Evolutionary conservation across 768 basidiomycete species (phyloP), one percentile per base, ranked within the genome.

Genomic region (Termitomyces sp.): DNA sequence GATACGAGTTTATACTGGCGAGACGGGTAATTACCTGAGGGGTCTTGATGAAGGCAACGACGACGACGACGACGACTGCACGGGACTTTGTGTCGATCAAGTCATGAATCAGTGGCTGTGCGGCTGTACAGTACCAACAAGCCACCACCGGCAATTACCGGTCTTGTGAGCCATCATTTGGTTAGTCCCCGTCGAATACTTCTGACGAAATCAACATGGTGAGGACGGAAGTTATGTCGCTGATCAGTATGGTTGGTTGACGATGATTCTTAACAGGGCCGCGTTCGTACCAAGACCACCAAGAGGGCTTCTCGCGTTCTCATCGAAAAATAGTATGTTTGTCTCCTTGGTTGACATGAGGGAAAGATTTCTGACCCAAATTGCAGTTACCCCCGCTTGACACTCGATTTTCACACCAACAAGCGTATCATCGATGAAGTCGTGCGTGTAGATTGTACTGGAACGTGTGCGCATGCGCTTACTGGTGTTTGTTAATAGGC

Each of bases 361-460:
- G 48, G 9, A 1, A 19, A 21, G 6, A 50, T 49, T 58, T 43
- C 37, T 44, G 32, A 59, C n/a, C 25, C 49, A 37, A 7, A 23
- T 49, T 25, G 25, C 23, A 93, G 90, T 86, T 99, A 99, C 81
- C 96, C 96, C 66, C 92, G 96, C 70, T 86, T 99, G 67, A 98
- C 96, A 64, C 90, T 98, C 73, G 96, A 98, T 74, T 98, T 98
- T 77, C 94, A 98, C 86, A 97, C 94, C 73, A 98, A 98, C 88
- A 98, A 98, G 79, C 88, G 94, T 64, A 92, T 96, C 74, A 93
- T 96, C 75, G 91, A 93, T 89, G 91, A 94, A 89, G 91, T 93
- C 69, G 92, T 94, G 68, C 72, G 68, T 70, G 42, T 27, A 6
- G 1, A 11, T 10, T 9, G 14, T 34, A 8, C 10, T n/a, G 14